These are phyloP conservation scores for Fusarium sp. DNA, from an alignment of 2,329 filamentous ascomycete species.

Conservation along the genomic window DNA sequence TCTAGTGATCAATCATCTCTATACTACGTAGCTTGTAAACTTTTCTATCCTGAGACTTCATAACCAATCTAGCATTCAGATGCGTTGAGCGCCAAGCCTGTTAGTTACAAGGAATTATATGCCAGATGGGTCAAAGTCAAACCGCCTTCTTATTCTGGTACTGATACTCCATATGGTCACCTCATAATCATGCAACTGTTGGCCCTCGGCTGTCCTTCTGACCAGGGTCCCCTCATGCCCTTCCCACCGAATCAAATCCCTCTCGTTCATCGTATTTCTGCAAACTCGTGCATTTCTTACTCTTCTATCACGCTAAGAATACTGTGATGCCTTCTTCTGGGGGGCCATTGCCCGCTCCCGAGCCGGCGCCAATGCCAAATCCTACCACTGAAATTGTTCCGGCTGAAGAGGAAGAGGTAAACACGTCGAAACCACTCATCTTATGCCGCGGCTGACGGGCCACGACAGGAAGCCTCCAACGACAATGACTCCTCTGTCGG, in stretches of 20 bases:
- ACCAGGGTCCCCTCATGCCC: background rate
- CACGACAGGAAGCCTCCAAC: background rate
- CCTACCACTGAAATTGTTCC: background rate
- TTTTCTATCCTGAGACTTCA: too few relatives aligned
- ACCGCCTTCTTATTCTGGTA: background rate
- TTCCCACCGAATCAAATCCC: too few relatives aligned
- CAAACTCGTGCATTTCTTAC: background rate
- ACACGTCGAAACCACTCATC: background rate
- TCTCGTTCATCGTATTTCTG: background rate
- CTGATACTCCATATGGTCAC: background rate
- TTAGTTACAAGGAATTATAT: background rate
- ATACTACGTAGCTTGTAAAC: too few relatives aligned
- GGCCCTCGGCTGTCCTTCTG: background rate
- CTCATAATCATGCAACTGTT: background rate
- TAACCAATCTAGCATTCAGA: too few relatives aligned
- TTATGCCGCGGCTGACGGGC: background rate
- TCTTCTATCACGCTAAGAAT: too few relatives aligned
- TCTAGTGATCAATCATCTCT: too few relatives aligned
- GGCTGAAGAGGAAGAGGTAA: background rate
- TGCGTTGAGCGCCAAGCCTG: too few relatives aligned
- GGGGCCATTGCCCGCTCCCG: background rate
- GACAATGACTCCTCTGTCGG: slow-evolving; percentile 8
- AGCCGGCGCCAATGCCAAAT: background rate
- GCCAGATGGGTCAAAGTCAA: background rate
- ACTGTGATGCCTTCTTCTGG: too few relatives aligned